Percentiles rank a stretch among this genome's conserved stretches.
Evolutionary conservation across 768 basidiomycete genomes (phyloP).

Genomic region (Termitomyces sp.): DNA sequence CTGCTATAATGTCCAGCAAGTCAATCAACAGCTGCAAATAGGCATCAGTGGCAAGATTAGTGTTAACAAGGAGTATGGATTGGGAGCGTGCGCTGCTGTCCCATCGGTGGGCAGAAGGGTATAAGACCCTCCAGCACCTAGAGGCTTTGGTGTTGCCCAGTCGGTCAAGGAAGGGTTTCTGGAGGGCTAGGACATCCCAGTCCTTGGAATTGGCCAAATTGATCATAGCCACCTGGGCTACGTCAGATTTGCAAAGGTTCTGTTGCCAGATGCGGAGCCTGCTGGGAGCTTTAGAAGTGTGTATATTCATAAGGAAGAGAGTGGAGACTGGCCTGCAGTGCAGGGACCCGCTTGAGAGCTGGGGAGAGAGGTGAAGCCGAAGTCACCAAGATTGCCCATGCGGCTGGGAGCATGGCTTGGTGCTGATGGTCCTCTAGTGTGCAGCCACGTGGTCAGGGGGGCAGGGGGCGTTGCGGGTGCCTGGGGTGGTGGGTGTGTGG

Average conservation of each 20-base stretch:
- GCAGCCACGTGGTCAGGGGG: too few relatives aligned
- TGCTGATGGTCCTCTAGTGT: too few relatives aligned
- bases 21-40: not conserved
- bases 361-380: too few relatives aligned
- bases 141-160: slow-evolving; percentile 12
- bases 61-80: slow-evolving; percentile 9
- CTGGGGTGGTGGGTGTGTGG: too few relatives aligned
- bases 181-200: slow-evolving; percentile 23
- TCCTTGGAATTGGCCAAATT: slow-evolving; percentile 6
- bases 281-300: not conserved
- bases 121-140: slow-evolving; percentile 1
- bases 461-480: too few relatives aligned
- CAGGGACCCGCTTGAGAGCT: too few relatives aligned
- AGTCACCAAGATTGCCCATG: too few relatives aligned
- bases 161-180: slow-evolving; percentile 26
- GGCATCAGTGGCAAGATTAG: slow-evolving; percentile 7
- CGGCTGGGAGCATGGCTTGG: not conserved
- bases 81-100: not conserved
- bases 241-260: slow-evolving; percentile 22
- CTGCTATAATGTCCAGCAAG: not conserved
- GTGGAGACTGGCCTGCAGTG: too few relatives aligned
- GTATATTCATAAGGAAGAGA: too few relatives aligned
- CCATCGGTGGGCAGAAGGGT: not conserved
- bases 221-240: slow-evolving; percentile 10
- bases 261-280: slow-evolving; percentile 18